phyloP scores from a whole-genome alignment of 2,329 filamentous ascomycete species.

The Aspergillus persii region DNA sequence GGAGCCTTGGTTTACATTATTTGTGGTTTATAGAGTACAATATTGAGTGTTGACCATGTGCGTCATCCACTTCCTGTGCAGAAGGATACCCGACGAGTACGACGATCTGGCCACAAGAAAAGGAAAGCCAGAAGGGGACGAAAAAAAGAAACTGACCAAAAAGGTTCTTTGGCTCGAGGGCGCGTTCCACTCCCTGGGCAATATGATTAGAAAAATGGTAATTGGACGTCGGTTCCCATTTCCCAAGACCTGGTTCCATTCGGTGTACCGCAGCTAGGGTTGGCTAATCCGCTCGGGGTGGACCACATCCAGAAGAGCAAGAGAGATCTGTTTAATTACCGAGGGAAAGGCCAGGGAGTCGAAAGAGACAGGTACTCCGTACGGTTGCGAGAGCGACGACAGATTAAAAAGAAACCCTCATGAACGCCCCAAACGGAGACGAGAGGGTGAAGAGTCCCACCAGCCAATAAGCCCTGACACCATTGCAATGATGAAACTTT shows the following conservation, averaged over 20 bases:
- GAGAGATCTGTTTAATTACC: background rate
- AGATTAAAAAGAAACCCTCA: too few species aligned
- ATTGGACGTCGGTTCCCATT: background rate
- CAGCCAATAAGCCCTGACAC: background rate
- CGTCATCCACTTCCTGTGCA: background rate
- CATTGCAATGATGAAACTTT: background rate
- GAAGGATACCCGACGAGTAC: background rate
- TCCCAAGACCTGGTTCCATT: background rate
- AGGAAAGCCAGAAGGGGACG: background rate
- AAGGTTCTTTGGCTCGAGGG: background rate
- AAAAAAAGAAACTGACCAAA: background rate
- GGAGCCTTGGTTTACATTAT: background rate
- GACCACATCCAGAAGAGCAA: background rate
- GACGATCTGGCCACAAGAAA: background rate
- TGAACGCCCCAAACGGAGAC: background rate
- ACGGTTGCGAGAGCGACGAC: too few species aligned
- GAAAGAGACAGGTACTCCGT: too few species aligned
- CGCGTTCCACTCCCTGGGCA: background rate
- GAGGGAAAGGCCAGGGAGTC: background rate
- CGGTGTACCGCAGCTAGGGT: constrained; percentile 1
- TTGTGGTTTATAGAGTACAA: background rate
- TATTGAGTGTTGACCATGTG: background rate
- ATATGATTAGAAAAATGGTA: background rate
- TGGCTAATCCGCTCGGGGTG: background rate
- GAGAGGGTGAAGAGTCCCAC: background rate